These are phyloP conservation scores for Flaveria sonorensis DNA, from an alignment of 129 eudicot genomes.

Conservation along the genomic window DNA sequence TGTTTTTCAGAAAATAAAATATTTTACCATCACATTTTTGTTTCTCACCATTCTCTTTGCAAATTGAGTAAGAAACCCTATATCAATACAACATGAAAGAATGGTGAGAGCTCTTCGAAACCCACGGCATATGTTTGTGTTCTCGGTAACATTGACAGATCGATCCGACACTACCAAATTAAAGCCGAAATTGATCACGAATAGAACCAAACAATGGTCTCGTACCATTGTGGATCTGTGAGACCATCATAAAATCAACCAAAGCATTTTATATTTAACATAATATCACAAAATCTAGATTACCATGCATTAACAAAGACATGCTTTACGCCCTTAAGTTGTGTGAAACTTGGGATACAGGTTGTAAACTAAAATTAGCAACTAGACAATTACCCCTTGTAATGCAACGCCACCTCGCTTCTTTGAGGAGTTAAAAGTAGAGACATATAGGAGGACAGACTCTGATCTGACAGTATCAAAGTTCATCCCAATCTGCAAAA, in stretches of 20 bases:
- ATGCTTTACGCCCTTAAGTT: background rate
- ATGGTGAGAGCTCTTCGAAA: no score
- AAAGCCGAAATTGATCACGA: background rate
- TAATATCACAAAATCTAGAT: background rate
- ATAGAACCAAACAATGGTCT: background rate
- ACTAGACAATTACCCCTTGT: slow-evolving; percentile 47
- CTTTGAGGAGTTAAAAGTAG: slow-evolving; percentile 84
- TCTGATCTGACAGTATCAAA: slow-evolving; percentile 69
- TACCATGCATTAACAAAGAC: background rate
- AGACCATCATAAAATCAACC: background rate
- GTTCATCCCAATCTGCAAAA: slow-evolving; percentile 77
- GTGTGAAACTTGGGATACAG: background rate
- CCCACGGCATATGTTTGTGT: no score
- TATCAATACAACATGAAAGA: background rate
- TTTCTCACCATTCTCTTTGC: no score
- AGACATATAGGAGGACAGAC: slow-evolving; percentile 68
- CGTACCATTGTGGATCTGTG: background rate
- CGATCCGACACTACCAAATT: no score
- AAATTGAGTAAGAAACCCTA: no score
- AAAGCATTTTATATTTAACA: background rate
- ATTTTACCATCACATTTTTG: no score
- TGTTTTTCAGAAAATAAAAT: background rate
- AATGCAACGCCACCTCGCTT: slow-evolving; percentile 90
- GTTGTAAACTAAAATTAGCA: background rate
- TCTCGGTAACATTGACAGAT: no score